Conservation (phyloP, 768 basidiomycete species). For the Lactarius hatsudake region DNA sequence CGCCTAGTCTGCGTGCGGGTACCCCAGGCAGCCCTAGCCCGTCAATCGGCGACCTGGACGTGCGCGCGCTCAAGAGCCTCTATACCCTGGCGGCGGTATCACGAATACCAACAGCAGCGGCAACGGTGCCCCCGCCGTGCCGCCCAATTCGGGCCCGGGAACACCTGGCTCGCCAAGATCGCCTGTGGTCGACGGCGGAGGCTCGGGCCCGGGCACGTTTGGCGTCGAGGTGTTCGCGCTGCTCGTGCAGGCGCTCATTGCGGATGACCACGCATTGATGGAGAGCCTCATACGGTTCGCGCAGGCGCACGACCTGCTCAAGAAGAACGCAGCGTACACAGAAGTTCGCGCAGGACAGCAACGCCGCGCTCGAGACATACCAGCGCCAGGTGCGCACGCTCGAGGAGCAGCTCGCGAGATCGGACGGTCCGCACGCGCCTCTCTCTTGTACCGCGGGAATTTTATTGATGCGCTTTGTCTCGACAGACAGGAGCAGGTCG, state of each 20-base stretch:
- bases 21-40: conserved; percentile 38
- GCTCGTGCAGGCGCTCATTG: conserved; percentile 76
- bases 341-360: conserved; percentile 84
- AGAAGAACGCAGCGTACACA: conserved; percentile 91
- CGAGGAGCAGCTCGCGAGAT: conserved; percentile 65
- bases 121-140: background rate
- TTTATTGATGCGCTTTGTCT: no score
- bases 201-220: conserved; percentile 43
- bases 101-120: background rate
- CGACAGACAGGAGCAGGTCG: conserved; percentile 65
- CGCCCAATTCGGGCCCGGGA: conserved; percentile 23
- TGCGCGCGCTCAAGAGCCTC: conserved; percentile 79
- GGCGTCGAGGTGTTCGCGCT: conserved; percentile 72
- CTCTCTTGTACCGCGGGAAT: no score
- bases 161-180: conserved; percentile 23
- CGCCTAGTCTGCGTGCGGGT: conserved; percentile 31
- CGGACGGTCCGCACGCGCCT: conserved; percentile 39
- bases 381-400: conserved; percentile 82
- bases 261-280: conserved; percentile 83
- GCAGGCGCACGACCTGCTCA: conserved; percentile 85
- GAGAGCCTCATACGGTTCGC: conserved; percentile 82
- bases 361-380: conserved; percentile 80
- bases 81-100: conserved; percentile 50
- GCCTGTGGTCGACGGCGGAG: conserved; percentile 15
- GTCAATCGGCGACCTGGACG: conserved; percentile 81